Percentiles rank a stretch among this genome's conserved stretches.
These are phyloP conservation scores for Aspergillus mulundensis DNA, from an alignment of 495 filamentous ascomycete species.

Conservation along the genomic window DNA sequence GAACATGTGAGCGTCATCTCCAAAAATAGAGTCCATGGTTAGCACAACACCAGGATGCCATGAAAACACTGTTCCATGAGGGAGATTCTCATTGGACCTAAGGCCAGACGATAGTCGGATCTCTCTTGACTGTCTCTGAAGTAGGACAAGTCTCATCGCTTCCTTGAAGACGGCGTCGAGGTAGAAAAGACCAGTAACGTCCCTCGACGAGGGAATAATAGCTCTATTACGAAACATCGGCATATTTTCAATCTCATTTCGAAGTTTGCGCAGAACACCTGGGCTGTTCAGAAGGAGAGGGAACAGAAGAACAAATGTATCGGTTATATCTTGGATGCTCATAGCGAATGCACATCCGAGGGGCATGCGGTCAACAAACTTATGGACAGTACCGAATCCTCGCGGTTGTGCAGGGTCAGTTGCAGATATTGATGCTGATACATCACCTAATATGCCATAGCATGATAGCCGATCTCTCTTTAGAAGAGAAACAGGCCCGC, in stretches of 20 bases:
- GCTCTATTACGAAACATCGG: background rate
- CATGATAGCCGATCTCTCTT: constrained; percentile 10
- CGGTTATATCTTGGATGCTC: background rate
- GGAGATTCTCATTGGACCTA: constrained; percentile 21
- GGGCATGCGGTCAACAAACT: background rate
- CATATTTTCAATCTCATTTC: constrained; percentile 13
- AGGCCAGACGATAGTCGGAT: constrained; percentile 21
- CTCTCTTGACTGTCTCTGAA: constrained; percentile 18
- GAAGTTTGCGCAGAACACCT: constrained; percentile 1
- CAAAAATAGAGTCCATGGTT: constrained; percentile 39
- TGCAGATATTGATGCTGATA: background rate
- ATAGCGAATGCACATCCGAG: background rate
- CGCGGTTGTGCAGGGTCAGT: background rate
- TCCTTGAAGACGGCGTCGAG: constrained; percentile 32
- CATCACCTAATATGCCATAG: background rate
- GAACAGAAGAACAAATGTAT: constrained; percentile 11
- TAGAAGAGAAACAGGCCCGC: constrained; percentile 7
- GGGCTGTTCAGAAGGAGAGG: constrained; percentile 5
- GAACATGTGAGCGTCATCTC: constrained; percentile 43
- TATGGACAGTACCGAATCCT: background rate
- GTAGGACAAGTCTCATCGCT: constrained; percentile 27
- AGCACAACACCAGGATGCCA: constrained; percentile 23
- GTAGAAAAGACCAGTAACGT: constrained; percentile 14
- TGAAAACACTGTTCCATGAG: constrained; percentile 18
- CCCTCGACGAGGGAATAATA: constrained; percentile 5